Evolutionary conservation across 2,329 filamentous ascomycete species (phyloP), one percentile per base, ranked within the genome.

Genomic region (Fusarium sp.): DNA sequence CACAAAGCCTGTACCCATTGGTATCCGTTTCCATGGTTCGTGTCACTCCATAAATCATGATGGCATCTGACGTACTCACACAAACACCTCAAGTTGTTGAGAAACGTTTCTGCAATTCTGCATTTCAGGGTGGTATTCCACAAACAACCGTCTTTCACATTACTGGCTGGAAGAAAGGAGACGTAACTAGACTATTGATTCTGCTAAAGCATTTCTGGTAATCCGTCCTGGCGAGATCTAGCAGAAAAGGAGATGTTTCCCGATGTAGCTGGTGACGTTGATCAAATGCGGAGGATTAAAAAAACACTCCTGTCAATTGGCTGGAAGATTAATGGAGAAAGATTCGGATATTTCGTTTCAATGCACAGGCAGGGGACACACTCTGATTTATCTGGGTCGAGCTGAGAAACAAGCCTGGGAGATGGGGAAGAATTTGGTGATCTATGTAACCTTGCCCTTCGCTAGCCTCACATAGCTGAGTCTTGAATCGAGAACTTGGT

Each of bases 51-150:
- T 16, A 10, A 28, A 11, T 26, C 23, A 34, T 57, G 45, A 63
- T 63, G 46, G 8, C 16, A 31, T 57, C 62, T 63, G 58, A 65
- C 62, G 62, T 52, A 52, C 15, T n/a, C 16, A 36, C 31, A 6
- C 23, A 23, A 23, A 23, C 23, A 23, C 23, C 23, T 23, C 23
- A 26, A 26, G 31, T 6, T 41, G 8, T 15, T 16, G 8, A 5
- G 10, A 11, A 28, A 13, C 5, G 10, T 3, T 12, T 5, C 9
- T 16, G n/a, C 18, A 15, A 2, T 13, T 16, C 15, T 23, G 15
- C 11, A 15, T 20, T 30, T 10, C 23, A 46, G 12, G 12, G 4
- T 18, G 15, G 28, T 31, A n/a, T 55, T 10, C n/a, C 7, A n/a
- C 23, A 13, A 55, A 23, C 26, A 45, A 31, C 6, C n/a, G 16